phyloP scores from a whole-genome alignment of 495 filamentous ascomycete species.

The Podospora pseudopauciseta region DNA sequence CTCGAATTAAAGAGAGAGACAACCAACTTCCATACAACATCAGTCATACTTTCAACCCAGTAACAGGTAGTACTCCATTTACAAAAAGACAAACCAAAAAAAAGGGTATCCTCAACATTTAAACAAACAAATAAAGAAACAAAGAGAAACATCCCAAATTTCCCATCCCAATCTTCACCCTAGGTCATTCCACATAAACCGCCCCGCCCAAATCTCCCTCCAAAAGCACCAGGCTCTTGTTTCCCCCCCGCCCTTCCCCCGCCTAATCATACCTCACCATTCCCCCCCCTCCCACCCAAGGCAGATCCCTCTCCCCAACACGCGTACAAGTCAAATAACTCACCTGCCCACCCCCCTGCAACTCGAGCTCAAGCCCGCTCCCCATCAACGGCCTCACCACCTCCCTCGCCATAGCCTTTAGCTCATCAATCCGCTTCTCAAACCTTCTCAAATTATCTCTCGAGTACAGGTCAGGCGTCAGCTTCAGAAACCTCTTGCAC shows the following conservation, averaged over 20 bases:
- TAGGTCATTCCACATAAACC: neutral
- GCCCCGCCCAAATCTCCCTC: neutral
- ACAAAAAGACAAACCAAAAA: neutral
- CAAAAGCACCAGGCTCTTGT: neutral
- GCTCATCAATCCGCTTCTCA: conserved; percentile 79
- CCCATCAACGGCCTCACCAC: conserved; percentile 83
- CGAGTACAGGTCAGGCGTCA: conserved; percentile 63
- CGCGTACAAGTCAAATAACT: conserved; percentile 79
- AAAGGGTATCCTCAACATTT: neutral
- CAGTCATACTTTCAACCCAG: too few relatives aligned
- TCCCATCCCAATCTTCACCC: neutral
- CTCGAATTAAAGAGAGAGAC: too few relatives aligned
- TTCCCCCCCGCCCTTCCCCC: neutral
- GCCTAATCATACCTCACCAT: neutral
- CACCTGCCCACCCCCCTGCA: conserved; percentile 31
- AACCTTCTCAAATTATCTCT: conserved; percentile 76
- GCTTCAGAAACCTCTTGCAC: conserved; percentile 80
- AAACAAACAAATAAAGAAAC: conserved; percentile 4
- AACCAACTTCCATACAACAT: too few relatives aligned
- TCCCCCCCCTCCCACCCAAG: conserved; percentile 50
- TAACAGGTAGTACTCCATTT: neutral
- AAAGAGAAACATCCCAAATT: neutral
- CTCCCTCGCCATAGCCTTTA: conserved; percentile 77
- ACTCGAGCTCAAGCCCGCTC: conserved; percentile 74
- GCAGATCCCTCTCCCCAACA: conserved; percentile 71